Conservation (phyloP, 768 basidiomycete genomes). For the Grammothele lineata region DNA sequence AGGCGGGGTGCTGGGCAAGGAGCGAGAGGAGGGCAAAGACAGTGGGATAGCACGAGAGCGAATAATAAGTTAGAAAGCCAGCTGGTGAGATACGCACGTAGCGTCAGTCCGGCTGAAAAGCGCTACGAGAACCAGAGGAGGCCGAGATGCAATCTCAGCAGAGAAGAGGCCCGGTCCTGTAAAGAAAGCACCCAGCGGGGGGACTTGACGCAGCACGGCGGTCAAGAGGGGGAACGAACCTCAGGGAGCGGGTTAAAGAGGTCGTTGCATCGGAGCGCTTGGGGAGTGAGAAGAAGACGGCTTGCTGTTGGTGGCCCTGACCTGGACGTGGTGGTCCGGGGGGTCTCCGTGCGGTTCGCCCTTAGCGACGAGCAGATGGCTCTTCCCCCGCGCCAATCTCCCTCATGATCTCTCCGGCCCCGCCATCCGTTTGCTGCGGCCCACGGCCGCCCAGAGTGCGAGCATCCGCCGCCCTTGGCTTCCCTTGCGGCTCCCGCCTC, state of each 20-base stretch:
- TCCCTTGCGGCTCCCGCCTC: too few species aligned
- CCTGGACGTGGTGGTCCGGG: neutral
- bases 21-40: conserved; percentile 4
- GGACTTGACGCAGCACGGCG: conserved; percentile 14
- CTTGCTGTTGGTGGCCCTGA: neutral
- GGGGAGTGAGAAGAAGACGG: too few species aligned
- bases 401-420: conserved; percentile 7
- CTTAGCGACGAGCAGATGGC: conserved; percentile 17
- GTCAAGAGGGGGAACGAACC: conserved; percentile 9
- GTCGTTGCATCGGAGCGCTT: conserved; percentile 1
- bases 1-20: conserved; percentile 1
- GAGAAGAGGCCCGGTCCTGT: conserved; percentile 16
- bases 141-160: conserved; percentile 20
- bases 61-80: conserved; percentile 14
- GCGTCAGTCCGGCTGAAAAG: conserved; percentile 24
- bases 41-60: neutral
- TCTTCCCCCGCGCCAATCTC: conserved; percentile 10
- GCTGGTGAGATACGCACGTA: conserved; percentile 20
- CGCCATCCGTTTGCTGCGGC: too few species aligned
- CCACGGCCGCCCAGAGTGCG: too few species aligned
- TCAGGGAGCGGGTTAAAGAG: conserved; percentile 9
- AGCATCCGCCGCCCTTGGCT: too few species aligned
- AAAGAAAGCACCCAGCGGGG: conserved; percentile 16
- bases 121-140: conserved; percentile 20
- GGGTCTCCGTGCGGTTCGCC: conserved; percentile 6